Conservation (phyloP, 805 yeast genomes). For the Clavispora asparagi region DNA sequence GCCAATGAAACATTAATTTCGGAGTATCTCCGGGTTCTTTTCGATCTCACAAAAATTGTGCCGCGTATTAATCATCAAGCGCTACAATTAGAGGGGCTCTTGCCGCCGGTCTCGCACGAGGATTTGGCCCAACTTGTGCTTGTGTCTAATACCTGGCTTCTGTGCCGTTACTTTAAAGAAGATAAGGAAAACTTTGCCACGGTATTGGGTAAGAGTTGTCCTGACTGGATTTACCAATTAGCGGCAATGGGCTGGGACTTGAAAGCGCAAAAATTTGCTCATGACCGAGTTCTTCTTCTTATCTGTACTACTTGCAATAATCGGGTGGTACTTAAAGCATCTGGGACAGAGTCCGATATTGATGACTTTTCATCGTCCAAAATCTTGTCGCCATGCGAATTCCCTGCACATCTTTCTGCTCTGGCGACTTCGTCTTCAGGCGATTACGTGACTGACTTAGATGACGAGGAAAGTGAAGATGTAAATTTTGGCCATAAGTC, state of each 20-base stretch:
- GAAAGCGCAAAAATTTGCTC: constrained; percentile 24
- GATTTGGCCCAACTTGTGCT: constrained; percentile 10
- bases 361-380: background rate
- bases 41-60: constrained; percentile 23
- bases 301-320: constrained; percentile 35
- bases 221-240: constrained; percentile 30
- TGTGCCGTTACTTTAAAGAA: constrained; percentile 25
- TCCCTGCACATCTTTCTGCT: background rate
- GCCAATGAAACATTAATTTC: constrained; percentile 26
- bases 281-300: constrained; percentile 24
- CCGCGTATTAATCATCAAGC: constrained; percentile 1
- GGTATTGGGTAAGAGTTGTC: constrained; percentile 18
- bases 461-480: constrained; percentile 9
- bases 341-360: background rate
- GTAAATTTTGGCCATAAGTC: constrained; percentile 24
- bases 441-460: constrained; percentile 7
- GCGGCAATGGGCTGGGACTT: constrained; percentile 36
- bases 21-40: constrained; percentile 25
- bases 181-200: constrained; percentile 30
- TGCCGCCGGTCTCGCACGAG: background rate
- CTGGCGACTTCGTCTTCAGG: background rate
- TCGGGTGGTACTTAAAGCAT: constrained; percentile 16
- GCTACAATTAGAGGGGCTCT: background rate
- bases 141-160: constrained; percentile 29
- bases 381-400: background rate